Conservation (phyloP, 306 rosid genomes). For the Rosa lucieae region DNA sequence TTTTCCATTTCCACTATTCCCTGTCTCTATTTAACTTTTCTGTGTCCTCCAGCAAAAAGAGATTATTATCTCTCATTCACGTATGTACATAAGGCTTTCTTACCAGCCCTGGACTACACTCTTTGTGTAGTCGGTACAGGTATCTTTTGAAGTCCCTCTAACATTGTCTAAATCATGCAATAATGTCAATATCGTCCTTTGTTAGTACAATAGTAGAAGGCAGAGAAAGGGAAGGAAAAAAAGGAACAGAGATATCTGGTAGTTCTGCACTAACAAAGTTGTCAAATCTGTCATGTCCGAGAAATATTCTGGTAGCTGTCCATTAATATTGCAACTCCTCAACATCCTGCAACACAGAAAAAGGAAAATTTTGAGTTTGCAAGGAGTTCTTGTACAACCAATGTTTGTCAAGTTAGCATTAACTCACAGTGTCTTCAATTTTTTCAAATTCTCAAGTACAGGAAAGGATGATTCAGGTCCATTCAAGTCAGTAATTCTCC, state of each 20-base stretch:
- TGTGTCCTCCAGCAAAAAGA: not conserved
- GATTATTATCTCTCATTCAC: not conserved
- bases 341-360: slow-evolving; percentile 46
- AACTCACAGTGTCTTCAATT: slow-evolving; percentile 53
- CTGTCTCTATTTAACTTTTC: not conserved
- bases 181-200: not conserved
- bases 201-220: too few relatives aligned
- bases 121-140: not conserved
- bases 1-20: not conserved
- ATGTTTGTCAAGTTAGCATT: not conserved
- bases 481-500: slow-evolving; percentile 76
- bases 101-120: not conserved
- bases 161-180: not conserved
- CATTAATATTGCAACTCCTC: slow-evolving; percentile 68
- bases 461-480: slow-evolving; percentile 60
- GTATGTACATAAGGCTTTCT: not conserved
- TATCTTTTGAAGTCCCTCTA: too few relatives aligned
- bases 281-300: slow-evolving; percentile 31
- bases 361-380: slow-evolving; percentile 4
- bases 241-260: not conserved
- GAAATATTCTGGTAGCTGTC: slow-evolving; percentile 47
- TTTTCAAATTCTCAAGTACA: slow-evolving; percentile 35
- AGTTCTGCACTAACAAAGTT: slow-evolving; percentile 39
- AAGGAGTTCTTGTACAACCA: not conserved
- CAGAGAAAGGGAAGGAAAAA: not conserved